Base-by-base conservation (phyloP, 441 rosid genomes). In the Euphorbia schlechtendalii region DNA sequence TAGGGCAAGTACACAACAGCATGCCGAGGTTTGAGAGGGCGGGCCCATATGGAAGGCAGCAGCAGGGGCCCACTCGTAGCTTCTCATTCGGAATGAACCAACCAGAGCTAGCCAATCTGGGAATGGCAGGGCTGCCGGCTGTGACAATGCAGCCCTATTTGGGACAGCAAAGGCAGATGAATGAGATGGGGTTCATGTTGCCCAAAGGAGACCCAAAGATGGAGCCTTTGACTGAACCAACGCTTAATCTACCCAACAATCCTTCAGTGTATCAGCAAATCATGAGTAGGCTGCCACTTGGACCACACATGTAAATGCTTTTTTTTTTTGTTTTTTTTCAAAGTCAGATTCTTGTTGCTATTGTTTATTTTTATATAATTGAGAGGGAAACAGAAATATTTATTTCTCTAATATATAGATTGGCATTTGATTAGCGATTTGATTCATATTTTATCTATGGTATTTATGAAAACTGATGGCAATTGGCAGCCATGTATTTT, bases 251-350 rank as follows among this genome's bases (percentile, higher is more conserved):
- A 67, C 68, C 88, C 8, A 80, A 77, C 71, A 80, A 61, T 74
- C 73, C 87, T 41, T 67, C 88, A 36, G 70, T 86, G 25, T 90
- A 88, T 74, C 92, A 86, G 79, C 96, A 92, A 65, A 63, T 88
- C 15, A 88, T 88, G 90, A 88, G 82, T 71, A 78, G 90, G 83
- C 81, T 88, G 78, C 97, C 98, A 0, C 88, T 84, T 24, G 86
- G 89, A 69, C 89, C 90, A 34, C 82, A 83, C 49, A 82, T 82
- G 88, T 87, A 81, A 78, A 77, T 68, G 59, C 24, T 40, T 24
- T 14, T 28, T 63, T 13, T 56, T 5, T 8, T 56, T 41, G 46
- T 46, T 25, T 0, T 1, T 25, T 20, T 4, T 56, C 15, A 49
- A 41, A 20, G 34, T 17, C 59, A 2, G 24, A 62, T 49, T 43